phyloP scores from a whole-genome alignment of 2,329 filamentous ascomycete species.

The Penicillium sp. region DNA sequence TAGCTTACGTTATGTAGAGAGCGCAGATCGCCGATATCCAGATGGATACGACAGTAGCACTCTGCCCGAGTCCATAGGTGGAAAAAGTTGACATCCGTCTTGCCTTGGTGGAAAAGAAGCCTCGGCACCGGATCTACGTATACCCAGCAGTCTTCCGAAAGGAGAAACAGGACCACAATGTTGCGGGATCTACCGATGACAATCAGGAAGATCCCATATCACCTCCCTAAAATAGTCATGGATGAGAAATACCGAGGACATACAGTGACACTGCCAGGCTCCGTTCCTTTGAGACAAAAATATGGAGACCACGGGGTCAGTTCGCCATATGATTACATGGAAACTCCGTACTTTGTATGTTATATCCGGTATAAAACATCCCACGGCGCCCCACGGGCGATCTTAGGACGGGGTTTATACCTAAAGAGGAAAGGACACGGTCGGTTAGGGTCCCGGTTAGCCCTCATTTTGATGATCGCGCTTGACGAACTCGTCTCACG shows the following conservation, averaged over 20 bases:
- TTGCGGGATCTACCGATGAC: constrained; percentile 3
- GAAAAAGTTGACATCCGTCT: no score
- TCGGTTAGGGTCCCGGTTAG: constrained; percentile 7
- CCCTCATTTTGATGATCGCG: constrained; percentile 1
- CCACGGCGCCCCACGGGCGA: constrained; percentile 11
- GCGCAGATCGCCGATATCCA: constrained; percentile 5
- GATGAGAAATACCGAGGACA: background rate
- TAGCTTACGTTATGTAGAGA: background rate
- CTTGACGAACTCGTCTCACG: constrained; percentile 22
- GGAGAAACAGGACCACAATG: background rate
- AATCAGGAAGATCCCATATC: background rate
- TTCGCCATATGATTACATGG: background rate
- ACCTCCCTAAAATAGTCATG: constrained; percentile 11
- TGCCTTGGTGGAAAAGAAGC: no score
- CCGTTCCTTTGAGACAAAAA: background rate
- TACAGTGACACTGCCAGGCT: background rate
- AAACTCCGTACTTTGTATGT: no score
- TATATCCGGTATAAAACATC: background rate
- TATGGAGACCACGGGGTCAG: constrained; percentile 1
- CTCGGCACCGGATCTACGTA: no score
- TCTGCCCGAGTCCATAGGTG: background rate
- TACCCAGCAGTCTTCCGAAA: background rate
- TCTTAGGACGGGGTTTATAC: constrained; percentile 25
- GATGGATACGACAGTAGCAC: constrained; percentile 1
- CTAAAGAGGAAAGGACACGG: background rate